These are phyloP conservation scores for Pichia sp. DNA, from an alignment of 1,139 yeast species.

Conservation along the genomic window DNA sequence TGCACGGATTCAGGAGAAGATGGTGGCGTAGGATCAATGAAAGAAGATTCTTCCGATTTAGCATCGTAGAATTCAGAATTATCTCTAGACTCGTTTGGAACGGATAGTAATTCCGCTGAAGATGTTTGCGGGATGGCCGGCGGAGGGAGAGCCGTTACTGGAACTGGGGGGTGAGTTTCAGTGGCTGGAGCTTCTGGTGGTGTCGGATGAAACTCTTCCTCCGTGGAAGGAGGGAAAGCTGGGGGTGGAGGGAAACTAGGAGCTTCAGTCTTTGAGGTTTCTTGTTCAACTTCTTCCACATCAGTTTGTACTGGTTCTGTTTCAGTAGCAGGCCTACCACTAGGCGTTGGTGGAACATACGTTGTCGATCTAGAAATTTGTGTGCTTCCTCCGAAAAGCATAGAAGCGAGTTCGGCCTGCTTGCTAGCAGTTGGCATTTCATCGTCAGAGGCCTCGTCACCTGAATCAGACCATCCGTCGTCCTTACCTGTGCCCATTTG, in stretches of 20 bases:
- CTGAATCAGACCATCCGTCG: slow-evolving; percentile 38
- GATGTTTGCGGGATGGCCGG: background rate
- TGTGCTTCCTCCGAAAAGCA: slow-evolving; percentile 45
- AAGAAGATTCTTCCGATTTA: slow-evolving; percentile 20
- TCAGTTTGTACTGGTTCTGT: background rate
- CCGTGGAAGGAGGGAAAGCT: slow-evolving; percentile 24
- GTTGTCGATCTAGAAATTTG: slow-evolving; percentile 20
- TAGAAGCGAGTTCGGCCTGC: slow-evolving; percentile 54
- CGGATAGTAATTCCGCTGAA: background rate
- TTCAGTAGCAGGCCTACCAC: background rate
- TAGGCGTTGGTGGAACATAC: slow-evolving; percentile 20
- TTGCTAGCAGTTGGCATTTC: slow-evolving; percentile 42
- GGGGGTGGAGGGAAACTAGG: slow-evolving; percentile 8
- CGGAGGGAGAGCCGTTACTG: slow-evolving; percentile 2
- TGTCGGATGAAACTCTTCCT: slow-evolving; percentile 35
- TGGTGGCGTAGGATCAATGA: slow-evolving; percentile 20
- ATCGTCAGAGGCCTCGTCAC: slow-evolving; percentile 53
- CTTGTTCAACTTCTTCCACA: background rate
- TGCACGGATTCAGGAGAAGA: slow-evolving; percentile 20
- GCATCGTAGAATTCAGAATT: slow-evolving; percentile 21
- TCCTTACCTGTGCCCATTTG: slow-evolving; percentile 59
- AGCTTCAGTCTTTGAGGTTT: background rate
- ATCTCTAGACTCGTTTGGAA: slow-evolving; percentile 3
- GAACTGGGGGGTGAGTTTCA: slow-evolving; percentile 9
- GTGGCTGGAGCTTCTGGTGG: slow-evolving; percentile 5